Evolutionary conservation across 2,329 filamentous ascomycete genomes (phyloP), one percentile per base, ranked within the genome.

Genomic region (Fusarium avenaceum): DNA sequence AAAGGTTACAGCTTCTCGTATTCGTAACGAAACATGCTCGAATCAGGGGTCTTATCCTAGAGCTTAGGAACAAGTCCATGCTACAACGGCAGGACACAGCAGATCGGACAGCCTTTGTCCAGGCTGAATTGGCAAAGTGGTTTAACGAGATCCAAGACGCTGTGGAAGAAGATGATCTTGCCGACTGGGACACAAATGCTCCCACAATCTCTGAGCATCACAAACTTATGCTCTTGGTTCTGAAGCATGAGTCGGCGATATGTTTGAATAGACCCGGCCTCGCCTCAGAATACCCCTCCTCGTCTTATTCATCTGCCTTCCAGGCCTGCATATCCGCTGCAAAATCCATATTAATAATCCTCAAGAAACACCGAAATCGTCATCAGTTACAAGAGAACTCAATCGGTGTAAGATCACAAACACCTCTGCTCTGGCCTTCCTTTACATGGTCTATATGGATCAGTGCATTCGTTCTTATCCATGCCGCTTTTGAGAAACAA

Each of bases 401-500:
- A 2, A 39, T 49, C 9, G 65, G 55, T 4, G 38, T 53, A 1
- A 57, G 57, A 6, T 55, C 76, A 0, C 46, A 40, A 1, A 53
- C 69, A 8, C 79, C 81, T 0, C 72, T 86, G 24, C 72, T 83
- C 0, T 85, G 84, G 82, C 83, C 83, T 4, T 84, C 83, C 0
- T 84, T 84, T 39, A 86, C 84, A 0, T 86, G 84, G 84, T 81
- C 80, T 2, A 77, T 83, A 0, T 86, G 84, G 84, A 86, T 86
- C 66, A 84, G 83, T 57, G 82, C 82, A 2, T 83, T 86, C 39
- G 81, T 86, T 20, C 70, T 86, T 6, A 80, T 85, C 5, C 83
- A 84, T 51, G 84, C 84, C 6, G 83, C 82, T 0, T 82, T 81
- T 63, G 81, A 83, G 61, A 77, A 77, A 1, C 79, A 85, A 32